Evolutionary conservation across 805 yeast genomes (phyloP), one percentile per base, ranked within the genome.

Genomic region (Torulaspora indica): DNA sequence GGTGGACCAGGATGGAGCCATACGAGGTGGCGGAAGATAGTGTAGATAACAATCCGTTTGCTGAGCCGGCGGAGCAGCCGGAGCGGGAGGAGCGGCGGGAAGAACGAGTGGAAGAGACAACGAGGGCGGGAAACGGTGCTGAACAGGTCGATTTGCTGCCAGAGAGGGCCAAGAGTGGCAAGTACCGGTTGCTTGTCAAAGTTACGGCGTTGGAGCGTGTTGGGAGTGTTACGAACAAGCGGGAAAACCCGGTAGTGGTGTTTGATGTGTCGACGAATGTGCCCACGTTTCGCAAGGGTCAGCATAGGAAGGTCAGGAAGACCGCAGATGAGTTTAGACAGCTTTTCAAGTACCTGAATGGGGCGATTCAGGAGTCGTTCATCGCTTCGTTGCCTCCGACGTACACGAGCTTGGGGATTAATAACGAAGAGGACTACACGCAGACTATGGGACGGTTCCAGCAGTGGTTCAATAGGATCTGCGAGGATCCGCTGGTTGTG

Each of bases 331-430:
- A 93, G 63, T 73, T 89, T 52, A 77, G 76, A 25, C 77, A 80
- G 47, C 78, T 93, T 56, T 86, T 85, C 65, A 79, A 79, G 52
- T 91, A 85, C 60, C 68, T 93, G 50, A 79, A 81, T 45, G 80
- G 81, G 15, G 85, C 95, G 30, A 84, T 89, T 57, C 82, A 91
- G 25, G 98, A 93, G 63, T 90, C 93, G 44, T 89, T 91, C 66
- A 89, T 93, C 3, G 97, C 98, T 0, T 81, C 95, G 5, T 70
- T 93, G 33, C 97, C 98, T 0, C 69, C 72, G 15, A 71, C 93
- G 1, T 74, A 71, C 5, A 84, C 95, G 1, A 75, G 89, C 14
- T 90, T 81, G 58, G 95, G 95, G 20, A 70, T 79, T n/a, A 85
- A 85, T 42, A 85, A 90, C 35, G 84, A 84, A 23, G 97, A 91